Evolutionary conservation across 2,329 filamentous ascomycete genomes (phyloP).

Genomic region (Mycosphaerella sp.): DNA sequence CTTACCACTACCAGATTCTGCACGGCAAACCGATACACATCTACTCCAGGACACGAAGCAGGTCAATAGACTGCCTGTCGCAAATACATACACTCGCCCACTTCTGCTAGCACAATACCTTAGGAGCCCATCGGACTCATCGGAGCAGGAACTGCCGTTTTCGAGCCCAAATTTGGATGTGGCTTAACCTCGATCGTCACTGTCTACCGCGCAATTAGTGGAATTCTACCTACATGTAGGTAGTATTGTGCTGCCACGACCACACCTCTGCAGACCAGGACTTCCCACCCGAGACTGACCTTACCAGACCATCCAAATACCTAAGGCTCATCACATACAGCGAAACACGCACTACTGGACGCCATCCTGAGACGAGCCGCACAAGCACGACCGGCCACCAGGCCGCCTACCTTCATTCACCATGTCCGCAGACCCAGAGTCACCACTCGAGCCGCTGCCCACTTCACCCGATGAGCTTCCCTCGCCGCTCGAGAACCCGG

Average conservation of each 20-base stretch:
- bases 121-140: background rate
- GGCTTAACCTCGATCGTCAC: background rate
- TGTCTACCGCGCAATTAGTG: background rate
- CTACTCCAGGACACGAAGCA: background rate
- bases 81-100: background rate
- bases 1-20: background rate
- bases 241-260: background rate
- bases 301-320: background rate
- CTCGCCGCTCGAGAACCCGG: slow-evolving; percentile 18
- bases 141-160: background rate
- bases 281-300: background rate
- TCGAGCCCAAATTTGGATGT: background rate
- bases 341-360: background rate
- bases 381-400: background rate
- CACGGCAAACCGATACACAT: background rate
- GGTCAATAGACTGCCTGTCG: background rate
- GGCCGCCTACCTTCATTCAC: background rate
- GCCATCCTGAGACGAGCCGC: background rate
- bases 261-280: background rate
- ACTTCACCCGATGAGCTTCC: slow-evolving; percentile 23
- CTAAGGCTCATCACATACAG: background rate
- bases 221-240: no score
- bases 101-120: background rate
- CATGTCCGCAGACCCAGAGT: slow-evolving; percentile 15
- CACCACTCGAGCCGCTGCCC: slow-evolving; percentile 26